Evolutionary conservation across 345 rosid species (phyloP), one percentile per base, ranked within the genome.

Genomic region (Anastatica hierochuntica): DNA sequence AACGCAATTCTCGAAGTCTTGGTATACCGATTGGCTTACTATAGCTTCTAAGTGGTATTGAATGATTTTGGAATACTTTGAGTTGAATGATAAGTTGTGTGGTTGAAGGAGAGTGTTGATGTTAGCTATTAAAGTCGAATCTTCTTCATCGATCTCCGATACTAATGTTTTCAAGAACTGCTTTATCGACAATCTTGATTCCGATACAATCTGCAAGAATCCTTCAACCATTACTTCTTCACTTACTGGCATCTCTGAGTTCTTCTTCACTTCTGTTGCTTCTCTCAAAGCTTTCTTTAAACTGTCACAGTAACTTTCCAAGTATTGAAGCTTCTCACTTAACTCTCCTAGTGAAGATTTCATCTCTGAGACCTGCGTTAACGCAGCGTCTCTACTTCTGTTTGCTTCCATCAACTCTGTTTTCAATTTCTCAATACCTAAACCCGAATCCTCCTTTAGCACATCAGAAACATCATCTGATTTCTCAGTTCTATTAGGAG

Each of bases 211-310:
- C 76, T 92, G 96, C 64, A 92, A 70, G 75, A 92, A 92, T 2
- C 88, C 90, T 62, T 88, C 98, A 26, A 80, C 83, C 95, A 84
- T 84, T 37, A 74, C 94, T 18, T 92, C 98, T 51, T 84, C 89
- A 29, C 73, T 83, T 11, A 90, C 98, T 2, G 96, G 95, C 82
- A 84, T 77, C 62, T 47, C 62, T 42, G 35, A 41, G 52, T 23
- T 23, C 62, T 14, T 20, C 67, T 62, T 44, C 57, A n/a, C n/a
- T 62, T 44, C 57, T 50, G 70, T 78, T 54, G 86, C 82, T 66
- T 80, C 88, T 71, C 75, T 76, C 49, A 83, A 65, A 14, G 90
- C 88, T 65, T 67, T 85, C 79, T 84, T 92, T 26, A 92, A 77
- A 56, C 78, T 83, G 40, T 81, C 94, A 42, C 98, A 85, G 33